phyloP scores from a whole-genome alignment of 1,139 yeast genomes.

The Pichia sp. region DNA sequence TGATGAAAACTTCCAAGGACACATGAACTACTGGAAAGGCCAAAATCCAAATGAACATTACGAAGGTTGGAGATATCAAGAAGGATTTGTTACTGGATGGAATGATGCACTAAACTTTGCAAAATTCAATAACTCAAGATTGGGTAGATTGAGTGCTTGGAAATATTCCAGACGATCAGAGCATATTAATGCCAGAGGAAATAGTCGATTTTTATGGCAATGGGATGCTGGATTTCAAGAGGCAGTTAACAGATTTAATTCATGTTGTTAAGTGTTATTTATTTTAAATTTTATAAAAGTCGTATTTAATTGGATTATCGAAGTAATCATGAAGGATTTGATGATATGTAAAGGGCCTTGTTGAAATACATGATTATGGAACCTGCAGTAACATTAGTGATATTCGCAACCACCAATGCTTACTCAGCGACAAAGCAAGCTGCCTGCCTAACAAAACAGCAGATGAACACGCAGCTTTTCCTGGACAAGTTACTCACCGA shows the following conservation, averaged over 20 bases:
- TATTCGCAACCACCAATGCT: too few species aligned
- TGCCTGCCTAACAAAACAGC: too few species aligned
- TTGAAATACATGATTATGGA: too few species aligned
- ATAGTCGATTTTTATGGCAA: constrained; percentile 69
- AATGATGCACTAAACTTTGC: constrained; percentile 68
- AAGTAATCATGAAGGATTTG: too few species aligned
- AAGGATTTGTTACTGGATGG: constrained; percentile 78
- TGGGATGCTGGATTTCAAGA: constrained; percentile 82
- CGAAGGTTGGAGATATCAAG: constrained; percentile 79
- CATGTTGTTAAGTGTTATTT: neutral
- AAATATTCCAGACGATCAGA: constrained; percentile 51
- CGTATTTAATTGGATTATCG: neutral
- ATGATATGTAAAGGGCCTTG: too few species aligned
- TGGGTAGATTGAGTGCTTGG: constrained; percentile 79
- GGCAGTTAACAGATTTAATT: constrained; percentile 37
- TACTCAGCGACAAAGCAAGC: too few species aligned
- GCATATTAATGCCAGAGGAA: constrained; percentile 57
- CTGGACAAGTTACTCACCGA: too few species aligned
- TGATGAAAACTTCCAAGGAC: constrained; percentile 43
- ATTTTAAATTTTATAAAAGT: too few species aligned
- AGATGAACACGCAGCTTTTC: too few species aligned
- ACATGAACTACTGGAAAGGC: constrained; percentile 65
- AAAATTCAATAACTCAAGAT: constrained; percentile 60
- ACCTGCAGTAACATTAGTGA: too few species aligned
- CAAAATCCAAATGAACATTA: constrained; percentile 58